Evolutionary conservation across 352 stramenopile species (phyloP), one percentile per base, ranked within the genome.

Genomic region (Plasmopara halstedii): DNA sequence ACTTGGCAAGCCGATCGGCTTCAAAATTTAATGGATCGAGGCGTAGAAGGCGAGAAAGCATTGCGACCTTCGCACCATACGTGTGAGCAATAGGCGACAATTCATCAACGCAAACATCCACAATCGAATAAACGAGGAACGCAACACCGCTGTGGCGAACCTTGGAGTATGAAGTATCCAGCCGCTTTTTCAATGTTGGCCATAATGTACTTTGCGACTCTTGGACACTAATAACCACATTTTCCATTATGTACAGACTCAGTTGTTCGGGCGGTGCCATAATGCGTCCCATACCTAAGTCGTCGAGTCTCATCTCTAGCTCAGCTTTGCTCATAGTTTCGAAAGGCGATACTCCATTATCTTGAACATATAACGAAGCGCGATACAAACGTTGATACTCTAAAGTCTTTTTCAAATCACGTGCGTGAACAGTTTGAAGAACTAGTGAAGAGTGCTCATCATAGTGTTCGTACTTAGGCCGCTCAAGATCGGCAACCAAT

Each of bases 401-500:
- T 26, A 75, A 66, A 17, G 85, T 57, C 41, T 67, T 80, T 2
- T 50, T 43, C 14, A 83, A 18, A 48, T 88, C 69, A 33, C 62
- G 57, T 2, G 75, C 62, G 25, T 83, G 69, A 15, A 85, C 62
- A 3, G 70, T 83, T 49, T 87, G 74, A 14, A 92, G 56, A 25
- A 92, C 67, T 26, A 95, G 44, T 4, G 72, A 86, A 32, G 76
- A 80, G 46, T 95, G 82, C 19, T 90, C 83, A 17, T 92, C 79
- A 55, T 91, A 95, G 20, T 79, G 67, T 22, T 95, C 83, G 46
- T 88, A 89, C 54, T 95, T 95, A 8, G 79, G 81, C 0, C 83
- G 71, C 45, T 88, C 75, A 4, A 76, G 64, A 38, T 88, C 80
- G 0, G 89, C 56, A 44, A 90, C 83, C 23, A 95, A 54, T 1